phyloP scores from a whole-genome alignment of 2,329 filamentous ascomycete species.

The Cryphonectria japonica region DNA sequence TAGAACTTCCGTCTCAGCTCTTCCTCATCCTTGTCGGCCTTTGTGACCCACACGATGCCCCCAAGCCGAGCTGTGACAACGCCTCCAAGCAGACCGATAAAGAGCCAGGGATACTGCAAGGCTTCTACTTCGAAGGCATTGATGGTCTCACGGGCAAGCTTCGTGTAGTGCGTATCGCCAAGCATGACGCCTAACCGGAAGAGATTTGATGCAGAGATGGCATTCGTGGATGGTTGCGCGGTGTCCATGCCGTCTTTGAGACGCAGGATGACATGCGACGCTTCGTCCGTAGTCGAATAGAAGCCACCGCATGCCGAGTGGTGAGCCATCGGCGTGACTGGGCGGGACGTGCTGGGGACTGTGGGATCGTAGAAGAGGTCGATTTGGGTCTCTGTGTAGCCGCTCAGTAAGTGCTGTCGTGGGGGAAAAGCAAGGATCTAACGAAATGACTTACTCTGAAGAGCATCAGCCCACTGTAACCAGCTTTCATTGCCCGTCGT shows the following conservation, averaged over 20 bases:
- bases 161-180: conserved; percentile 64
- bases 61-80: conserved; percentile 78
- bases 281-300: conserved; percentile 68
- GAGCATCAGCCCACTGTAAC: conserved; percentile 77
- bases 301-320: conserved; percentile 63
- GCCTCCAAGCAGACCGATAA: conserved; percentile 75
- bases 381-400: conserved; percentile 68
- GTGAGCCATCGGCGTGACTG: conserved; percentile 35
- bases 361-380: conserved; percentile 73
- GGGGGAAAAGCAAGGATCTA: background rate
- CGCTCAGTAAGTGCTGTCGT: conserved; percentile 20
- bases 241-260: conserved; percentile 97
- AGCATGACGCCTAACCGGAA: conserved; percentile 76
- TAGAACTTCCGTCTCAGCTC: conserved; percentile 31
- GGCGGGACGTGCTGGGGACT: conserved; percentile 43
- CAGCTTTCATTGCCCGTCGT: conserved; percentile 76
- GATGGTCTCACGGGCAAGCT: conserved; percentile 72
- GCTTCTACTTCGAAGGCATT: conserved; percentile 90
- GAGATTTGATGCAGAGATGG: conserved; percentile 83
- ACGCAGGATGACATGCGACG: conserved; percentile 75
- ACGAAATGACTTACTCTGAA: conserved; percentile 66
- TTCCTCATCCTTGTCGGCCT: conserved; percentile 18
- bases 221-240: conserved; percentile 87
- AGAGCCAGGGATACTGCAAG: conserved; percentile 90
- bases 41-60: conserved; percentile 47